Percentiles rank a stretch among this genome's conserved stretches.
These are phyloP conservation scores for Schwanniomyces pseudopolymorphus DNA, from an alignment of 805 yeast species.

Conservation along the genomic window DNA sequence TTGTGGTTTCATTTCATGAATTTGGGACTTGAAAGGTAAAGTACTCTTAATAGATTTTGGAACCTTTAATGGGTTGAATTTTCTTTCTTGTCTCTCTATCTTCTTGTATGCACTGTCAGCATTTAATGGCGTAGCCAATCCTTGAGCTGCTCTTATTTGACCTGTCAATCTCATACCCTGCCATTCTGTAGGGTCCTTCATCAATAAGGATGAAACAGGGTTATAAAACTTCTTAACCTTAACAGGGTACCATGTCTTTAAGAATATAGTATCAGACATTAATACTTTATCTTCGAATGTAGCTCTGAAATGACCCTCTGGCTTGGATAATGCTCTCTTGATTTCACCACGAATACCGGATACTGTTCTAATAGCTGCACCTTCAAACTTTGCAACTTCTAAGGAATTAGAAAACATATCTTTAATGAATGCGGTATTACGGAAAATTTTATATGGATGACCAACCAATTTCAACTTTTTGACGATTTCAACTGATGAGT, in stretches of 20 bases:
- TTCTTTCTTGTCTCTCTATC: conserved; percentile 80
- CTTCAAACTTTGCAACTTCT: conserved; percentile 97
- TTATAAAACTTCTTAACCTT: conserved; percentile 87
- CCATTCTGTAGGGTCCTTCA: conserved; percentile 83
- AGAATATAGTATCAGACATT: conserved; percentile 83
- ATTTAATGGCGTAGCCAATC: conserved; percentile 59
- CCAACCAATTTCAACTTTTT: conserved; percentile 95
- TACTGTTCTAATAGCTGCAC: conserved; percentile 94
- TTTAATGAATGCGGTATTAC: conserved; percentile 94
- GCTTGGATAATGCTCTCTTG: conserved; percentile 88
- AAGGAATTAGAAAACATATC: conserved; percentile 92
- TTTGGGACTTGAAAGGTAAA: conserved; percentile 90
- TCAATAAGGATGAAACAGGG: conserved; percentile 88
- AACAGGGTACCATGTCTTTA: conserved; percentile 97
- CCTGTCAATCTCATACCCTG: conserved; percentile 96
- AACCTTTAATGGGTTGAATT: conserved; percentile 83
- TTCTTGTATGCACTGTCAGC: conserved; percentile 57
- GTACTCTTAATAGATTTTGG: conserved; percentile 75
- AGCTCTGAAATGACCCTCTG: conserved; percentile 95
- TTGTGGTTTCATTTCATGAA: conserved; percentile 85
- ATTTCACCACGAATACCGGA: conserved; percentile 98
- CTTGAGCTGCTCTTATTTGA: conserved; percentile 77
- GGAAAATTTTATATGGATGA: conserved; percentile 87
- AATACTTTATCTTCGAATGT: conserved; percentile 94
- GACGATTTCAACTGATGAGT: conserved; percentile 86